A percentile compares a stretch with the other conserved stretches of the same genome.
These are phyloP conservation scores for Gracilaria domingensis DNA, from an alignment of 23 red algal genomes.

Conservation along the genomic window DNA sequence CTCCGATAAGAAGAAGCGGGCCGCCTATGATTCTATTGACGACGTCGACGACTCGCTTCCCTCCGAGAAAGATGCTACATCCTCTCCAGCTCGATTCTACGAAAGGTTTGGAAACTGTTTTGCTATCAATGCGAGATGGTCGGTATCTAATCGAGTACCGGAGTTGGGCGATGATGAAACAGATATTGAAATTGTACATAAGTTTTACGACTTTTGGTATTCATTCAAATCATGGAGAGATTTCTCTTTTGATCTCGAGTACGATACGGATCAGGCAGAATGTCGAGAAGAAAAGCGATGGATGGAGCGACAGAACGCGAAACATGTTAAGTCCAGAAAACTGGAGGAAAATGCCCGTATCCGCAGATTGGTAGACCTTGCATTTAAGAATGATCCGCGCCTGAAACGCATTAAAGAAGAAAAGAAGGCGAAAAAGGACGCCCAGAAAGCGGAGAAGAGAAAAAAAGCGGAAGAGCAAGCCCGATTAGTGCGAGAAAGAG, in stretches of 20 bases:
- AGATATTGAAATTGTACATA: conserved; percentile 64
- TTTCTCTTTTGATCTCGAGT: conserved; percentile 81
- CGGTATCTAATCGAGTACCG: conserved; percentile 75
- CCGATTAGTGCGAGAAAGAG: conserved; percentile 38
- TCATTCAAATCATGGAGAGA: conserved; percentile 88
- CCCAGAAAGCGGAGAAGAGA: conserved; percentile 58
- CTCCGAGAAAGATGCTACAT: conserved; percentile 71
- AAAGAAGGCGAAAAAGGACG: conserved; percentile 61
- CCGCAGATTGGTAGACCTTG: conserved; percentile 77
- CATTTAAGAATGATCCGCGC: conserved; percentile 80
- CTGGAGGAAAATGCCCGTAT: conserved; percentile 74
- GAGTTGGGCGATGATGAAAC: conserved; percentile 70
- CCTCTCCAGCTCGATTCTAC: conserved; percentile 52
- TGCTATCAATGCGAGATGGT: conserved; percentile 85
- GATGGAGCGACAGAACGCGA: conserved; percentile 89
- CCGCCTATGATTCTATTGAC: conserved; percentile 88
- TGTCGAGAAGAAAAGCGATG: conserved; percentile 85
- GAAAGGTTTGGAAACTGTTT: conserved; percentile 74
- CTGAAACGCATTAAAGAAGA: conserved; percentile 51
- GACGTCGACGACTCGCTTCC: conserved; percentile 87
- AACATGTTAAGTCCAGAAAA: conserved; percentile 69
- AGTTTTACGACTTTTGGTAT: conserved; percentile 92
- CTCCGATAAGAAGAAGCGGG: conserved; percentile 79
- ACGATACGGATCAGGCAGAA: conserved; percentile 84
- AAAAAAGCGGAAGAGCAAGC: conserved; percentile 61